These are phyloP conservation scores for Chaetomium cochliodes DNA, from an alignment of 495 filamentous ascomycete species.

Conservation along the genomic window DNA sequence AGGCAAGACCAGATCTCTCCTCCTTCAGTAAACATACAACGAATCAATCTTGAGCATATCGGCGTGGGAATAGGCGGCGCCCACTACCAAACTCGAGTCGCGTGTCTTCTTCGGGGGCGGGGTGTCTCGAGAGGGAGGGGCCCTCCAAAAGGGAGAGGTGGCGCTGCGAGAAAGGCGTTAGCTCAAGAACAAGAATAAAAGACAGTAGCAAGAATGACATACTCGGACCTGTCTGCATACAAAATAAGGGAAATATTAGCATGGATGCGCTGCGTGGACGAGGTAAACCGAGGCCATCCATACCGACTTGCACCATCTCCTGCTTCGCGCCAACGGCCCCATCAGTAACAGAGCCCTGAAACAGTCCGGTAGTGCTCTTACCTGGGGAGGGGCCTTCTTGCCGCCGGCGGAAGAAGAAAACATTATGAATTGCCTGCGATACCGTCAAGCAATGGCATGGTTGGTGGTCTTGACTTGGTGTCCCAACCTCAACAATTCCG, in stretches of 20 bases:
- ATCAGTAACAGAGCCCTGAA: constrained; percentile 29
- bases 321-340: constrained; percentile 44
- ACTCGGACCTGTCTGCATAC: constrained; percentile 60
- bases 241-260: constrained; percentile 31
- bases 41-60: constrained; percentile 86
- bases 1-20: not conserved
- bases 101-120: constrained; percentile 56
- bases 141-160: constrained; percentile 88
- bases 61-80: constrained; percentile 93
- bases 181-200: not conserved
- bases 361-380: constrained; percentile 40
- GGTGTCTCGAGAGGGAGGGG: constrained; percentile 48
- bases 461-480: not conserved
- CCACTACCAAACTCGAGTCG: constrained; percentile 79
- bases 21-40: constrained; percentile 47
- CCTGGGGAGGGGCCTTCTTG: constrained; percentile 74
- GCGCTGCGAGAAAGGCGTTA: constrained; percentile 51
- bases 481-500: constrained; percentile 1
- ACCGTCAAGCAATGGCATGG: constrained; percentile 32
- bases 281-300: constrained; percentile 19
- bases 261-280: constrained; percentile 14
- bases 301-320: constrained; percentile 99
- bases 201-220: constrained; percentile 34
- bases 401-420: constrained; percentile 56
- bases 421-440: constrained; percentile 40